Conservation (phyloP, 2,329 filamentous ascomycete species). For the Scedosporium minutisporum region DNA sequence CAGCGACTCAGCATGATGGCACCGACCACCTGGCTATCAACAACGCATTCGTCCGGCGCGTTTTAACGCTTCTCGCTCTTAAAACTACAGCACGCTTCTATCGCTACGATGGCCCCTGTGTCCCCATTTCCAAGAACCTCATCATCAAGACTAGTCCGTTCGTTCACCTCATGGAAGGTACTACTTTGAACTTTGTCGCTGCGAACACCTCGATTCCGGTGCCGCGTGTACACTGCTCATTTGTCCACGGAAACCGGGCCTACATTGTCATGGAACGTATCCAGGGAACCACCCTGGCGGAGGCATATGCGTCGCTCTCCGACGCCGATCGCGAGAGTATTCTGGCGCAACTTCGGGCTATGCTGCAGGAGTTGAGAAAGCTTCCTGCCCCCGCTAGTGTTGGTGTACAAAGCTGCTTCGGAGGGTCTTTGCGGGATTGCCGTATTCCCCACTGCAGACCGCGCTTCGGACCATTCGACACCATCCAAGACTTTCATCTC, state of each 20-base stretch:
- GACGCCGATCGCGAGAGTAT: not conserved
- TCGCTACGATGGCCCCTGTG: slow-evolving; percentile 13
- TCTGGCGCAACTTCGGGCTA: not conserved
- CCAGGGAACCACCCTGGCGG: slow-evolving; percentile 13
- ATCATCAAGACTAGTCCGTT: slow-evolving; percentile 15
- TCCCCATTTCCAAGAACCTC: slow-evolving; percentile 17
- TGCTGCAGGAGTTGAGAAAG: slow-evolving; percentile 5
- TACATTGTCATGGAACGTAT: slow-evolving; percentile 37
- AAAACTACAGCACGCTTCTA: slow-evolving; percentile 18
- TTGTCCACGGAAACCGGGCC: slow-evolving; percentile 24
- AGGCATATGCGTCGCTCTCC: slow-evolving; percentile 10
- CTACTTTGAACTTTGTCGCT: not conserved
- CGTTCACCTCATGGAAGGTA: slow-evolving; percentile 8
- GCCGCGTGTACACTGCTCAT: slow-evolving; percentile 13
- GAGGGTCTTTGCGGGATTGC: slow-evolving; percentile 18
- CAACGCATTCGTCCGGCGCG: slow-evolving; percentile 16
- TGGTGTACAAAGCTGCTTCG: slow-evolving; percentile 15
- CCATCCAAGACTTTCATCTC: slow-evolving; percentile 20
- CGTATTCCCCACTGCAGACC: slow-evolving; percentile 14
- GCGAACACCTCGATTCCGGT: not conserved
- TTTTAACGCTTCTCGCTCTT: slow-evolving; percentile 17
- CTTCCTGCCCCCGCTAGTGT: slow-evolving; percentile 11
- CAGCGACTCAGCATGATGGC: slow-evolving; percentile 10
- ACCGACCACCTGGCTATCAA: slow-evolving; percentile 19
- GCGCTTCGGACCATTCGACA: slow-evolving; percentile 22